Percentiles rank a stretch among this genome's conserved stretches.
Evolutionary conservation across 2,329 filamentous ascomycete species (phyloP).

Genomic region (Talaromyces sp.): DNA sequence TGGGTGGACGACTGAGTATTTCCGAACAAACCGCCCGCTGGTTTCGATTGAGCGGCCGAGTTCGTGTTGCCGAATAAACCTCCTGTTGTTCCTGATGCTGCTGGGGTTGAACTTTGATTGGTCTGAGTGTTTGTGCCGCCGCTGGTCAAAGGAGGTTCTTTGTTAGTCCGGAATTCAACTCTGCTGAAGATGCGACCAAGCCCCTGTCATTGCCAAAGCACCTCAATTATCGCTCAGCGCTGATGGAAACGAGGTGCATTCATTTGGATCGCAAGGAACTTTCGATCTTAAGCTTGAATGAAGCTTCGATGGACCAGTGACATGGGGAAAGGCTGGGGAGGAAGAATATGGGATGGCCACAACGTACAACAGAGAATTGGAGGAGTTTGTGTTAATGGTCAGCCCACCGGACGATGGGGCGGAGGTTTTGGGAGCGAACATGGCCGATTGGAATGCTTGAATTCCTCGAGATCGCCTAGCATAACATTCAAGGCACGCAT

Average conservation of each 20-base stretch:
- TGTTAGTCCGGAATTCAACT: slow-evolving; percentile 16
- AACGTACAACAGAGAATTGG: slow-evolving; percentile 54
- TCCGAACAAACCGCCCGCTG: slow-evolving; percentile 36
- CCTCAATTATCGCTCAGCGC: background rate
- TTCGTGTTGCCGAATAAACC: slow-evolving; percentile 35
- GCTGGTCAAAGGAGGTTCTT: slow-evolving; percentile 19
- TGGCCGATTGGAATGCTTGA: slow-evolving; percentile 19
- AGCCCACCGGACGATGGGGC: slow-evolving; percentile 41
- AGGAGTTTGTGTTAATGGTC: slow-evolving; percentile 57
- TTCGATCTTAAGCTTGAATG: slow-evolving; percentile 1
- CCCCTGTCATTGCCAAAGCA: background rate
- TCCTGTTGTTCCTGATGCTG: slow-evolving; percentile 31
- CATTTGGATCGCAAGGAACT: background rate
- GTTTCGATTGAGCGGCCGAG: slow-evolving; percentile 35
- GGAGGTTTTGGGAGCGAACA: slow-evolving; percentile 43
- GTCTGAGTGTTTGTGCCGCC: slow-evolving; percentile 33
- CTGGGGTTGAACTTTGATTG: slow-evolving; percentile 30
- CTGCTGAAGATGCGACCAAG: background rate
- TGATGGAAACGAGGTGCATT: background rate
- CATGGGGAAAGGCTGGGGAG: background rate
- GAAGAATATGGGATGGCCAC: background rate
- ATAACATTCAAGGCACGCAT: slow-evolving; percentile 9
- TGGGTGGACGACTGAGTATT: slow-evolving; percentile 33
- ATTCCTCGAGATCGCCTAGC: slow-evolving; percentile 11
- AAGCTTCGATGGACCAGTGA: background rate